phyloP scores from a whole-genome alignment of 2,329 filamentous ascomycete genomes.

The Colletotrichum noveboracense region DNA sequence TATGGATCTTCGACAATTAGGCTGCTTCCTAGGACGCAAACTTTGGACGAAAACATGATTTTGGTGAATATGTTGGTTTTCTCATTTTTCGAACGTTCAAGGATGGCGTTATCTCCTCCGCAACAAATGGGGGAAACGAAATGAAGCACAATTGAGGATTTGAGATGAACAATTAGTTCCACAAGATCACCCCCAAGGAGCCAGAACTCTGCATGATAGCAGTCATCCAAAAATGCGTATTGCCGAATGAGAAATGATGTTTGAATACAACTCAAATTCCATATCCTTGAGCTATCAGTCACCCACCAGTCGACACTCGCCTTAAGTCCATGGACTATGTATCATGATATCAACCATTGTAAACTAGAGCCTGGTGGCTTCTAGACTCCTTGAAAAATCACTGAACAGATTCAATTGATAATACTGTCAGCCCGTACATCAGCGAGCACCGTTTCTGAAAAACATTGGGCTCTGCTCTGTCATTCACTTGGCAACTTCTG shows the following conservation, averaged over 20 bases:
- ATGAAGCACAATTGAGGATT: background rate
- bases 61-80: background rate
- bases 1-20: background rate
- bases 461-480: background rate
- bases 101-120: background rate
- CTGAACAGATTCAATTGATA: background rate
- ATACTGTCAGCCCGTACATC: no score
- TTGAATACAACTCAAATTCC: background rate
- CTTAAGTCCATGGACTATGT: background rate
- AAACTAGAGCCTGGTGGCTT: background rate
- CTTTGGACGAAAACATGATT: background rate
- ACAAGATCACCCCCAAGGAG: background rate
- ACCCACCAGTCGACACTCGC: background rate
- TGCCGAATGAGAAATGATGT: background rate
- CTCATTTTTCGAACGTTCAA: background rate
- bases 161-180: background rate
- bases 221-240: background rate
- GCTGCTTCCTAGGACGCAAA: background rate
- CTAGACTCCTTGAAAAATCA: background rate
- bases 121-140: no score
- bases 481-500: rapidly evolving
- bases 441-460: no score
- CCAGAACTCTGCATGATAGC: background rate
- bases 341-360: background rate
- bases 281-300: background rate